A percentile compares a stretch with the other conserved stretches of the same genome.
Conservation (phyloP, 2,329 filamentous ascomycete genomes). For the Plectosphaerella cucumerina region DNA sequence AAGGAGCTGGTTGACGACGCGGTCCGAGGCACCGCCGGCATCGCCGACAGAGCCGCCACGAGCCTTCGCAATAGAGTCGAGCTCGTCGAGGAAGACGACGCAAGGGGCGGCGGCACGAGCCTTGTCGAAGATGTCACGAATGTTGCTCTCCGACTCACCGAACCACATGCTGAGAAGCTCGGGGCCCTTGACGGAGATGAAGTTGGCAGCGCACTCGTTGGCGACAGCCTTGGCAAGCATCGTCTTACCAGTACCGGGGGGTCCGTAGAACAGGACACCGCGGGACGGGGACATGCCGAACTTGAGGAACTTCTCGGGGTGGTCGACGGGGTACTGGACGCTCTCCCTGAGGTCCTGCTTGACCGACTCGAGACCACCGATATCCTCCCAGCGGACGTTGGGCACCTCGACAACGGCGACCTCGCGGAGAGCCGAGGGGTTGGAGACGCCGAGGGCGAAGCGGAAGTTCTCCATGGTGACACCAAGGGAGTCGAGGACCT, state of each 20-base stretch:
- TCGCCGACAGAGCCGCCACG: slow-evolving; percentile 95
- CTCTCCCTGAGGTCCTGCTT: slow-evolving; percentile 99
- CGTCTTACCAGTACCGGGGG: slow-evolving; percentile 99
- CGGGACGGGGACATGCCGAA: slow-evolving; percentile 97
- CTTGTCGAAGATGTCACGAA: slow-evolving; percentile 99
- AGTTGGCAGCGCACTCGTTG: slow-evolving; percentile 99
- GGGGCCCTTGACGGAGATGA: slow-evolving; percentile 98
- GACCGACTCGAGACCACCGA: slow-evolving; percentile 95
- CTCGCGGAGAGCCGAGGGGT: slow-evolving; percentile 96
- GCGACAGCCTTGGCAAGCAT: slow-evolving; percentile 98
- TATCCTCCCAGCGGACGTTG: slow-evolving; percentile 99
- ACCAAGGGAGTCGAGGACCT: slow-evolving; percentile 95
- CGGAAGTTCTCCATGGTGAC: slow-evolving; percentile 99
- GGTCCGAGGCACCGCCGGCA: slow-evolving; percentile 95
- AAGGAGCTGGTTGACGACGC: slow-evolving; percentile 98
- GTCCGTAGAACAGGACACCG: slow-evolving; percentile 98
- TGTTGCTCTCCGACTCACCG: slow-evolving; percentile 99
- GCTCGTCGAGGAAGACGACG: slow-evolving; percentile 96
- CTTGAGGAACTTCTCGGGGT: slow-evolving; percentile 99
- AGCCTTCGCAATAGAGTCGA: slow-evolving; percentile 99
- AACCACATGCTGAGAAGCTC: slow-evolving; percentile 99
- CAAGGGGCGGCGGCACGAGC: slow-evolving; percentile 96
- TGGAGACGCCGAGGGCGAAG: slow-evolving; percentile 95
- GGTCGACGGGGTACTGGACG: slow-evolving; percentile 98
- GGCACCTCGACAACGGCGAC: slow-evolving; percentile 98